Evolutionary conservation across 1,284 basidiomycete genomes (phyloP), one percentile per base, ranked within the genome.

Genomic region (Sporisorium iseilematis-ciliati): DNA sequence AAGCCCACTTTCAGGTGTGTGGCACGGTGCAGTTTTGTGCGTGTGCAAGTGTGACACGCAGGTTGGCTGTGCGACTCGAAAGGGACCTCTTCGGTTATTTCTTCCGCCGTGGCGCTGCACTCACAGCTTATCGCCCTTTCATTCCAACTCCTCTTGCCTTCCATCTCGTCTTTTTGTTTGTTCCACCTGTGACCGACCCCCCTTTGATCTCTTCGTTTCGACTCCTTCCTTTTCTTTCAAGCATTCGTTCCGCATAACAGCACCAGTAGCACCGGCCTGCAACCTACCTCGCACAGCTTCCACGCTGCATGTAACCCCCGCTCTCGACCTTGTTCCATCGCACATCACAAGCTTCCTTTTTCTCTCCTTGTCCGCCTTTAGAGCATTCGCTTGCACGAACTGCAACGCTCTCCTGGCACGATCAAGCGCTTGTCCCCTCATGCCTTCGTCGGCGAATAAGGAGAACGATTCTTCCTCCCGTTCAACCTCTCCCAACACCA

Each of bases 401-500:
- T 48, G 25, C 46, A 31, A 20, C 48, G 16, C n/a, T 33, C 14
- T 14, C 53, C 43, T 43, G 40, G 41, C 46, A 38, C 58, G n/a
- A 18, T 35, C 16, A 31, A 5, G n/a, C 29, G 29, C 38, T 38
- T 38, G 49, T 59, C 57, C 61, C 18, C 48, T 38, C 48, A 71
- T 71, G 68, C 63, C 62, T 55, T 57, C 52, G 18, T 58, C 58
- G 53, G 42, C 62, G n/a, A 41, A 50, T 11, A 29, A 40, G 55
- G 35, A 20, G 20, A 42, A 53, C 60, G 31, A 6, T 21, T 12
- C 41, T 35, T 51, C 46, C 41, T 41, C 40, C n/a, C 33, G 38
- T 26, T 51, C 60, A 20, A 26, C 45, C 20, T 42, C 42, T 7
- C 20, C 38, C 1, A 45, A n/a, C 45, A 49, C 25, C 29, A 51